Evolutionary conservation across 2,329 filamentous ascomycete genomes (phyloP), one percentile per base, ranked within the genome.

Genomic region (Microdochium nivale): DNA sequence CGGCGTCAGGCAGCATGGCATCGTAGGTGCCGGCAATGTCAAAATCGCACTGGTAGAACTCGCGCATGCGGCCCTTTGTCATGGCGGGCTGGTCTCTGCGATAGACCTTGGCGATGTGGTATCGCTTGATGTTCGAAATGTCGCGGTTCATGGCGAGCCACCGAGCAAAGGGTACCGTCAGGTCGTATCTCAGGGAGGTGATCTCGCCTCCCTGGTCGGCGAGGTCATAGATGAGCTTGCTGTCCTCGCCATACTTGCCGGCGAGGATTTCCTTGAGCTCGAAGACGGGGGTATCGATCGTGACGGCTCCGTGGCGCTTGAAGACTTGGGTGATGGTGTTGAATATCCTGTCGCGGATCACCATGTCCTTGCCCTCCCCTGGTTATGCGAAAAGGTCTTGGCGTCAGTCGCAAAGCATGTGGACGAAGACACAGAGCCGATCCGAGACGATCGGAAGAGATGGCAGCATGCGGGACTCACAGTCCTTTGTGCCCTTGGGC

Each of bases 401-500:
- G 23, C 16, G 40, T 44, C 40, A 44, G 40, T 11, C 3, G 19
- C 21, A 11, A 23, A 19, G 21, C 16, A 19, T 5, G 9, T 19
- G 40, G 21, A 19, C 10, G 24, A 48, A 21, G 37, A 35, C 49
- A 47, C 13, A 49, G 47, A n/a, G 43, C 27, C 23, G 47, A 23
- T 3, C 14, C 7, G 14, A 37, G 33, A 14, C 5, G 16, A 7
- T 5, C 13, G 16, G 35, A 4, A 40, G n/a, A 19, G 7, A 40
- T 16, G 13, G 14, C 35, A 40, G 35, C 14, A 40, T 40, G 7
- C 4, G 19, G 16, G 16, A 62, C 63, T 63, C 53, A 83, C 83
- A 95, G 68, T 95, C 90, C 66, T 89, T 88, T 58, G 90, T 95
- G 60, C 90, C 90, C 78, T 95, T 95, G 56, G 90, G 88, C 64